Conservation (phyloP, 108 stramenopile species). For the Epithemia pelagica region DNA sequence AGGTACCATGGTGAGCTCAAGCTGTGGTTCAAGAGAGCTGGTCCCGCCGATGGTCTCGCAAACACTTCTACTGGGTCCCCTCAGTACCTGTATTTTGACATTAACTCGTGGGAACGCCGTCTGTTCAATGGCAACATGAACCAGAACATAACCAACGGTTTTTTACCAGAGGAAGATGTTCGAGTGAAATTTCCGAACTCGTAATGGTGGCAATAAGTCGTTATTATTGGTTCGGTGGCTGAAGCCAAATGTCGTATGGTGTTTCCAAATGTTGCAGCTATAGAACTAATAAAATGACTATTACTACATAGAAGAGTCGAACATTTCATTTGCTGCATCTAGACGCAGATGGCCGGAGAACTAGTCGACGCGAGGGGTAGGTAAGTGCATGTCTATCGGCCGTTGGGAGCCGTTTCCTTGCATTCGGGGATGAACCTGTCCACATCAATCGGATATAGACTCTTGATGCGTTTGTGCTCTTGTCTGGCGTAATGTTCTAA, state of each 20-base stretch:
- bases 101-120: constrained; percentile 83
- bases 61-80: constrained; percentile 29
- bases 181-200: constrained; percentile 83
- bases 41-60: constrained; percentile 60
- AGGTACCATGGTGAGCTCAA: constrained; percentile 93
- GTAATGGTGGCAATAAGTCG: constrained; percentile 15
- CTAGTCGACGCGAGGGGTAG: too few relatives aligned
- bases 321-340: too few relatives aligned
- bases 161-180: constrained; percentile 79
- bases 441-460: constrained; percentile 37
- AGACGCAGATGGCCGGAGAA: too few relatives aligned
- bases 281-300: constrained; percentile 6
- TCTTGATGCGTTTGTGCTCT: constrained; percentile 58
- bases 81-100: constrained; percentile 88
- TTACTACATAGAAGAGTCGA: neutral
- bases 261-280: constrained; percentile 3
- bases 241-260: neutral
- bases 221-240: neutral
- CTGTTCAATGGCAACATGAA: constrained; percentile 77
- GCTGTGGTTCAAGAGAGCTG: constrained; percentile 91
- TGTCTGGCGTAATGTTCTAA: constrained; percentile 41
- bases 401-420: too few relatives aligned
- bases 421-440: too few relatives aligned
- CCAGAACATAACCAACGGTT: constrained; percentile 77
- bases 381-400: too few relatives aligned